These are phyloP conservation scores for Penicillium maclennaniae DNA, from an alignment of 495 filamentous ascomycete species.

Conservation along the genomic window DNA sequence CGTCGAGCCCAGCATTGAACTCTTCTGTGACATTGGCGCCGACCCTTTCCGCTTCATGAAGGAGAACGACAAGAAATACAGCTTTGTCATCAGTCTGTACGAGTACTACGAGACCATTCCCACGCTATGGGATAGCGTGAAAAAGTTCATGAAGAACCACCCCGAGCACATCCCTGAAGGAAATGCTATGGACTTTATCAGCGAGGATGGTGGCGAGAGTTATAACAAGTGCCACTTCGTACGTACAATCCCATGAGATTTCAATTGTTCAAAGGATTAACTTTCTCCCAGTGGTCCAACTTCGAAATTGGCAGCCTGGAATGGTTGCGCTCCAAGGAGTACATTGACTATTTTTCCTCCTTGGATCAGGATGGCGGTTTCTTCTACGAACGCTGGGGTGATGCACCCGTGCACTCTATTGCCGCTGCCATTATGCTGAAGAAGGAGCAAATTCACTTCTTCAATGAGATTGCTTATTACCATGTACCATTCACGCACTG, in stretches of 20 bases:
- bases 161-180: constrained; percentile 80
- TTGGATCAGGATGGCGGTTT: constrained; percentile 83
- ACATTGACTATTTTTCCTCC: constrained; percentile 74
- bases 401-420: constrained; percentile 92
- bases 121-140: constrained; percentile 88
- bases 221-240: constrained; percentile 99
- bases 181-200: constrained; percentile 89
- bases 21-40: constrained; percentile 79
- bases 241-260: constrained; percentile 34
- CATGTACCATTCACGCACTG: constrained; percentile 99
- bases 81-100: constrained; percentile 83
- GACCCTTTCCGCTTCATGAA: constrained; percentile 86
- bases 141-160: constrained; percentile 83
- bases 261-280: constrained; percentile 1
- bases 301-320: constrained; percentile 84
- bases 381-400: constrained; percentile 92
- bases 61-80: constrained; percentile 86
- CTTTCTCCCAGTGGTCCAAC: constrained; percentile 70
- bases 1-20: constrained; percentile 83
- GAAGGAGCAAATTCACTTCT: constrained; percentile 96
- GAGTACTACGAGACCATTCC: constrained; percentile 96
- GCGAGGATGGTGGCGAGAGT: constrained; percentile 79
- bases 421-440: constrained; percentile 78
- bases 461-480: constrained; percentile 97
- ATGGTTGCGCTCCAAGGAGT: constrained; percentile 76